A percentile compares a stretch with the other conserved stretches of the same genome.
Evolutionary conservation across 2,329 filamentous ascomycete genomes (phyloP).

Genomic region (Alternaria gaisen): DNA sequence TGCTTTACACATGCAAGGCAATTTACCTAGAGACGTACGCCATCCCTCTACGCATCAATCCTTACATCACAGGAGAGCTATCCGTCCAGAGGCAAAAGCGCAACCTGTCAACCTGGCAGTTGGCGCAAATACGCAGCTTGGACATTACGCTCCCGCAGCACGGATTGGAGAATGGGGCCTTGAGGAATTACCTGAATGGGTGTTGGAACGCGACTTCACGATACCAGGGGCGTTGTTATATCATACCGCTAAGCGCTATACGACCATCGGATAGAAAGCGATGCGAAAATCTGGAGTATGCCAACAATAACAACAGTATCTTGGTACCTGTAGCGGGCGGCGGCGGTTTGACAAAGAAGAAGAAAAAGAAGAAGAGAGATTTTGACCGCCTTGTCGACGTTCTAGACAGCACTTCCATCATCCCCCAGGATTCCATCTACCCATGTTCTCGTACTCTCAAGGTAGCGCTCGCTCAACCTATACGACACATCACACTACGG

Average conservation of each 20-base stretch:
- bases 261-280: no score
- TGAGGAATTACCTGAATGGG: background rate
- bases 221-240: slow-evolving; percentile 12
- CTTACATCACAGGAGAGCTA: background rate
- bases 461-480: slow-evolving; percentile 17
- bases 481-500: slow-evolving; percentile 30
- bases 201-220: slow-evolving; percentile 14
- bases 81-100: background rate
- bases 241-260: slow-evolving; percentile 11
- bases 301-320: background rate
- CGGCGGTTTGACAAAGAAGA: no score
- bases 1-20: slow-evolving; percentile 30
- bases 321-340: no score
- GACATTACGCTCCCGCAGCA: slow-evolving; percentile 28
- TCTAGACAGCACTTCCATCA: background rate
- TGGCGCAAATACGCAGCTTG: slow-evolving; percentile 24
- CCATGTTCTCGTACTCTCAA: slow-evolving; percentile 3
- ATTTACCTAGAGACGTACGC: slow-evolving; percentile 34
- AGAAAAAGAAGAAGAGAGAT: no score
- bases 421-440: no score
- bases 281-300: background rate
- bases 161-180: slow-evolving; percentile 13
- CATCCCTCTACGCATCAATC: slow-evolving; percentile 24
- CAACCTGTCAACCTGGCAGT: slow-evolving; percentile 21
- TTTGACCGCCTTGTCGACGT: background rate